Base-by-base conservation (phyloP, 2,329 filamentous ascomycete genomes). In the Bertia moriformis region DNA sequence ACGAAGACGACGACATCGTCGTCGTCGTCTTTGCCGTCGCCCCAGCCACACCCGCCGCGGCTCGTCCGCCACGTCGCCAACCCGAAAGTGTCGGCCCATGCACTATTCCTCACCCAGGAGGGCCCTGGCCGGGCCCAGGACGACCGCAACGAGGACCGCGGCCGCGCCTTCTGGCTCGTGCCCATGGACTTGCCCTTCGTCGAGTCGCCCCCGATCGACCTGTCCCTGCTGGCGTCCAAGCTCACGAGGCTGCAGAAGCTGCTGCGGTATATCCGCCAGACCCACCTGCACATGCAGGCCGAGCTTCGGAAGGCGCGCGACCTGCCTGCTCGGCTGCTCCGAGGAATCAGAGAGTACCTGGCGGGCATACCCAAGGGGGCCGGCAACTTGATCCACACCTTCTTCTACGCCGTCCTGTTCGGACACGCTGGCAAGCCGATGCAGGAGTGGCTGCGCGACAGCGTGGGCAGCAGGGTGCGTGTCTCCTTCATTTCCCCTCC, bases 381-480 rank as follows among this genome's bases (percentile, higher is more conserved):
- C 7, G 61, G 60, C 46, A 64, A 68, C 37, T 77, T 94, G 38
- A 72, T 83, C 0, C 74, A 84, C 36, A 84, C 83, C 3, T 60
- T 93, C 5, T 93, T 85, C 52, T 87, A 94, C 51, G 71, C 89
- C 0, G 82, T 86, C 4, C 76, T 86, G 19, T 93, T 87, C 0
- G 88, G 88, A 0, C 75, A 91, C 51, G 86, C 83, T 18, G 76
- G 81, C 39, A 71, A 74, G 7, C 71, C 75, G 15, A 66, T 96
- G 40, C 78, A 77, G 42, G 87, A 95, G 53, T 98, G 93, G 81
- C 67, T 98, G 1, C 74, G 88, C 3, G 86, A 94, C 50, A 82
- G 83, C 46, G 62, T 95, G 19, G 74, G 77, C 4, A 85, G 93
- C 52, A 67, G 84, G 44, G 84, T 88, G 64, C 51, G 71, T 56